phyloP scores from a whole-genome alignment of 331 rosid genomes.

The Malus hybrid region DNA sequence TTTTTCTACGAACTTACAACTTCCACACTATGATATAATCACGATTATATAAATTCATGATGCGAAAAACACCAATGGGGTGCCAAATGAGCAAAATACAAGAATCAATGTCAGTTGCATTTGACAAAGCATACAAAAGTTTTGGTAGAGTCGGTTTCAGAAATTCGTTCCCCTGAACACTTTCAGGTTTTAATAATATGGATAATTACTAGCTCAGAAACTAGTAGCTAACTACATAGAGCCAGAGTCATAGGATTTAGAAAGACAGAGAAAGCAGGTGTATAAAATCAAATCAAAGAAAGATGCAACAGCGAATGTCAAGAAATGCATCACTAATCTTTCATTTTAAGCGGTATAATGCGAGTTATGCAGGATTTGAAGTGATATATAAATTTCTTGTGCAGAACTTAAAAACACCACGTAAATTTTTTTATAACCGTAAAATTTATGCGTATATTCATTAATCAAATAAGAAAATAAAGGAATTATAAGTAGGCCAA shows the following conservation, averaged over 20 bases:
- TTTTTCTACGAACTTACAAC: neutral
- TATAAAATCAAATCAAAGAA: too few species aligned
- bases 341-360: neutral
- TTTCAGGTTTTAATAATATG: neutral
- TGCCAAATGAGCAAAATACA: neutral
- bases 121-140: neutral
- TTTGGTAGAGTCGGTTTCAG: neutral
- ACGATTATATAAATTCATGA: neutral
- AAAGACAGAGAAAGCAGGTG: neutral
- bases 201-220: neutral
- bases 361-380: neutral
- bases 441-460: neutral
- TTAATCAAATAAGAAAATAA: neutral
- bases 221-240: neutral
- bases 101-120: neutral
- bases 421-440: neutral
- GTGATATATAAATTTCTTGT: neutral
- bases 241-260: neutral
- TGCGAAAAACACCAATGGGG: neutral
- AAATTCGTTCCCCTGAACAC: neutral
- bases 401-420: neutral
- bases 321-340: neutral
- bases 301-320: neutral
- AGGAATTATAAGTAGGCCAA: neutral
- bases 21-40: neutral